Conservation (phyloP, 768 basidiomycete genomes). For the Lentinus tigrinus region DNA sequence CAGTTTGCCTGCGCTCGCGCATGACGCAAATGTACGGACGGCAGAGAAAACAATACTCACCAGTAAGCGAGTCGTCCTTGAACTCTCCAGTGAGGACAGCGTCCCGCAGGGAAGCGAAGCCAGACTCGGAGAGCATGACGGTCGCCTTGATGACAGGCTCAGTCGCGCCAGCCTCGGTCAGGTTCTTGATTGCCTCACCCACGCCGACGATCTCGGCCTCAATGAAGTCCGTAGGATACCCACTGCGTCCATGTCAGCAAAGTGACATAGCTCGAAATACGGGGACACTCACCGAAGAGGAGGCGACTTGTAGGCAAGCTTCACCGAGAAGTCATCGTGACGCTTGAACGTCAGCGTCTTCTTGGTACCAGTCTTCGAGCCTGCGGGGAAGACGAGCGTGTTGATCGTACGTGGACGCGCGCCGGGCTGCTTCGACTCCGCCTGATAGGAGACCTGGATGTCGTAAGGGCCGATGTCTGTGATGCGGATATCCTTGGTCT, state of each 20-base stretch:
- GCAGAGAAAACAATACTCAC: slow-evolving; percentile 36
- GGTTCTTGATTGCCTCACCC: slow-evolving; percentile 71
- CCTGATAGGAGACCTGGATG: slow-evolving; percentile 75
- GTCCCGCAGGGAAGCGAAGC: slow-evolving; percentile 77
- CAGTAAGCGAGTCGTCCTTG: slow-evolving; percentile 76
- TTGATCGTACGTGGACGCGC: slow-evolving; percentile 67
- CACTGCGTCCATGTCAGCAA: slow-evolving; percentile 37
- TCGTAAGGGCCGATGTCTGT: slow-evolving; percentile 72
- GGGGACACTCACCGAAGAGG: slow-evolving; percentile 55
- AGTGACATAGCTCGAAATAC: not conserved
- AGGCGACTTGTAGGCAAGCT: slow-evolving; percentile 70
- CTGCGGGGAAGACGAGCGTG: slow-evolving; percentile 73
- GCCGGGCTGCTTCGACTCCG: slow-evolving; percentile 51
- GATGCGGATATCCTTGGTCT: slow-evolving; percentile 91
- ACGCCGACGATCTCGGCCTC: slow-evolving; percentile 75
- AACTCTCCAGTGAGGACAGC: slow-evolving; percentile 79
- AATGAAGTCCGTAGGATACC: slow-evolving; percentile 71
- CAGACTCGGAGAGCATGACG: slow-evolving; percentile 79
- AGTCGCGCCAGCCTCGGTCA: slow-evolving; percentile 76
- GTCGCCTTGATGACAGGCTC: slow-evolving; percentile 89
- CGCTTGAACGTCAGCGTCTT: slow-evolving; percentile 87
- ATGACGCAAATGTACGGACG: slow-evolving; percentile 10
- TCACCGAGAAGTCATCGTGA: slow-evolving; percentile 78
- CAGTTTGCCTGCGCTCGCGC: slow-evolving; percentile 61
- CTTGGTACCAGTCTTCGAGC: slow-evolving; percentile 75